Conservation (phyloP, 108 stramenopile species). For the Nitzschia putrida region DNA sequence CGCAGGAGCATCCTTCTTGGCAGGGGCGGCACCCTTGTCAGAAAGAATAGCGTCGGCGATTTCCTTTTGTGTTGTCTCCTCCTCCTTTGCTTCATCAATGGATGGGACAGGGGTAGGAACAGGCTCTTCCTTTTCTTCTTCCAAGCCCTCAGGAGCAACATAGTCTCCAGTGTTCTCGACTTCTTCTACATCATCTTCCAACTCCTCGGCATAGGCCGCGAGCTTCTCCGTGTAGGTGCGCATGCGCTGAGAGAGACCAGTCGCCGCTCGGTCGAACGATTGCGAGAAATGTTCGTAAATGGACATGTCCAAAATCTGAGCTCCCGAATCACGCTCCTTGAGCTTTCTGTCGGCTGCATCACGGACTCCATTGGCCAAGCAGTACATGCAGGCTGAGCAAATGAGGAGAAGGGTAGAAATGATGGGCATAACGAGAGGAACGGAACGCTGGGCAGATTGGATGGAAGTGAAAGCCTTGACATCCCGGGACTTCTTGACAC, state of each 20-base stretch:
- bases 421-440: conserved; percentile 22
- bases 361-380: conserved; percentile 22
- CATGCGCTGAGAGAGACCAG: conserved; percentile 6
- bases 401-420: conserved; percentile 12
- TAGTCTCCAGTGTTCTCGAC: not conserved
- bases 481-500: conserved; percentile 19
- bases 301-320: not conserved
- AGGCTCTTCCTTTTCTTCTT: not conserved
- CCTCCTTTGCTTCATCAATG: not conserved
- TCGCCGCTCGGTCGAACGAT: conserved; percentile 10
- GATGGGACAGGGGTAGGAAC: not conserved
- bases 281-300: conserved; percentile 14
- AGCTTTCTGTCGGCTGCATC: conserved; percentile 8
- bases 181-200: conserved; percentile 8
- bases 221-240: conserved; percentile 23
- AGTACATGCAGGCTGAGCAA: not conserved
- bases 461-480: conserved; percentile 4
- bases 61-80: not conserved
- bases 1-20: not conserved
- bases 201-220: conserved; percentile 14
- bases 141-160: conserved; percentile 10
- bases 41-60: conserved; percentile 21
- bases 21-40: conserved; percentile 9
- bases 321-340: conserved; percentile 7
- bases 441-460: conserved; percentile 11